These are phyloP conservation scores for Takashimella tepidaria DNA, from an alignment of 1,284 basidiomycete genomes.

Conservation along the genomic window DNA sequence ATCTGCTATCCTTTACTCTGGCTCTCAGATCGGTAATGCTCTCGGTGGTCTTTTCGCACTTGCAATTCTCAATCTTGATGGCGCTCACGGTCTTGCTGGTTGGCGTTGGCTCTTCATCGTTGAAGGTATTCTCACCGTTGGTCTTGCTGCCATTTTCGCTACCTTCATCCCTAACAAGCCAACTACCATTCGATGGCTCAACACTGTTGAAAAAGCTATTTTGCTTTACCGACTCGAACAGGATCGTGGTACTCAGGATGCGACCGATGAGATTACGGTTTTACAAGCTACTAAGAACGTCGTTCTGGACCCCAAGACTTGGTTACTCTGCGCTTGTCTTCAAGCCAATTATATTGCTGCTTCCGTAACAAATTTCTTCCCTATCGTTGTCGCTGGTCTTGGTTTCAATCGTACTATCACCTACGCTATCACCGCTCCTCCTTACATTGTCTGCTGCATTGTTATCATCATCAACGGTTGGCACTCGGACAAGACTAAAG, in stretches of 20 bases:
- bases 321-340: slow-evolving; percentile 25
- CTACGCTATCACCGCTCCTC: slow-evolving; percentile 41
- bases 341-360: slow-evolving; percentile 30
- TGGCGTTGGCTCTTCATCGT: slow-evolving; percentile 35
- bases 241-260: slow-evolving; percentile 35
- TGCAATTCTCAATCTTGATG: slow-evolving; percentile 31
- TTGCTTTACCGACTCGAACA: slow-evolving; percentile 35
- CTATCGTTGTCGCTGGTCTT: slow-evolving; percentile 35
- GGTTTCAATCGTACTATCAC: slow-evolving; percentile 43
- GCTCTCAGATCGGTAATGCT: slow-evolving; percentile 44
- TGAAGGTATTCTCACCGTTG: slow-evolving; percentile 25
- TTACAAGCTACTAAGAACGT: slow-evolving; percentile 30
- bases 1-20: slow-evolving; percentile 37
- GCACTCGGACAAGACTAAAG: slow-evolving; percentile 39
- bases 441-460: slow-evolving; percentile 40
- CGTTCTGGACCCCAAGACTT: slow-evolving; percentile 37
- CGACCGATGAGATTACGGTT: slow-evolving; percentile 24
- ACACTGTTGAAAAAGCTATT: slow-evolving; percentile 28
- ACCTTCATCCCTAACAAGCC: slow-evolving; percentile 38
- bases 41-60: slow-evolving; percentile 42
- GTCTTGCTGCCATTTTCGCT: slow-evolving; percentile 28
- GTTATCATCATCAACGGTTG: slow-evolving; percentile 37
- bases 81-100: slow-evolving; percentile 29
- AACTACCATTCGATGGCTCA: slow-evolving; percentile 28
- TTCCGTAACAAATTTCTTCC: slow-evolving; percentile 45